These are phyloP conservation scores for Chalciporus sp. DNA, from an alignment of 1,284 basidiomycete genomes.

Conservation along the genomic window DNA sequence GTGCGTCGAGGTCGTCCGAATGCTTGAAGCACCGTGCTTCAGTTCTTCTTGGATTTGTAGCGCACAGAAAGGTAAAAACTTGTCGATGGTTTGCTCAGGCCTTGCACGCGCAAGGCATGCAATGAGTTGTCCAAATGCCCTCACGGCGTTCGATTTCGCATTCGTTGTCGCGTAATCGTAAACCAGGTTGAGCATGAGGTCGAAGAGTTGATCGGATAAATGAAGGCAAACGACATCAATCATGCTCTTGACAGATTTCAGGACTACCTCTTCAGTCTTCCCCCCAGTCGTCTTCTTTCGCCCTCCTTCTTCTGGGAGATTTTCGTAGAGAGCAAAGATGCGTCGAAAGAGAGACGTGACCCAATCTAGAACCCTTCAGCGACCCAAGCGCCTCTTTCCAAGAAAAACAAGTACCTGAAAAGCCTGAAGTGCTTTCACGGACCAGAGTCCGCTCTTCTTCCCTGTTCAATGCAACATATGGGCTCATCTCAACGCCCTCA, in stretches of 20 bases:
- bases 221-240: conserved; percentile 87
- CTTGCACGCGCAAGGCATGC: conserved; percentile 84
- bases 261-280: conserved; percentile 82
- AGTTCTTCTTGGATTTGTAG: conserved; percentile 86
- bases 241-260: conserved; percentile 83
- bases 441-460: conserved; percentile 77
- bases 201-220: conserved; percentile 86
- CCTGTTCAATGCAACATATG: conserved; percentile 52
- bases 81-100: conserved; percentile 76
- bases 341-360: conserved; percentile 85
- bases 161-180: conserved; percentile 88
- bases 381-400: conserved; percentile 2
- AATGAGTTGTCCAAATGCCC: conserved; percentile 89
- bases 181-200: conserved; percentile 83
- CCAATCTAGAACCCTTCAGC: conserved; percentile 65
- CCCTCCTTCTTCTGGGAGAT: conserved; percentile 92
- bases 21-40: conserved; percentile 89
- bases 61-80: conserved; percentile 81
- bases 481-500: conserved; percentile 55
- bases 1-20: conserved; percentile 85
- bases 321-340: conserved; percentile 87
- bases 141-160: conserved; percentile 85
- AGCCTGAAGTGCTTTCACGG: conserved; percentile 77
- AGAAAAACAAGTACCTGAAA: conserved; percentile 58
- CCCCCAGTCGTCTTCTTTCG: conserved; percentile 81